These are phyloP conservation scores for Stylonectria norvegica DNA, from an alignment of 2,329 filamentous ascomycete genomes.

Conservation along the genomic window DNA sequence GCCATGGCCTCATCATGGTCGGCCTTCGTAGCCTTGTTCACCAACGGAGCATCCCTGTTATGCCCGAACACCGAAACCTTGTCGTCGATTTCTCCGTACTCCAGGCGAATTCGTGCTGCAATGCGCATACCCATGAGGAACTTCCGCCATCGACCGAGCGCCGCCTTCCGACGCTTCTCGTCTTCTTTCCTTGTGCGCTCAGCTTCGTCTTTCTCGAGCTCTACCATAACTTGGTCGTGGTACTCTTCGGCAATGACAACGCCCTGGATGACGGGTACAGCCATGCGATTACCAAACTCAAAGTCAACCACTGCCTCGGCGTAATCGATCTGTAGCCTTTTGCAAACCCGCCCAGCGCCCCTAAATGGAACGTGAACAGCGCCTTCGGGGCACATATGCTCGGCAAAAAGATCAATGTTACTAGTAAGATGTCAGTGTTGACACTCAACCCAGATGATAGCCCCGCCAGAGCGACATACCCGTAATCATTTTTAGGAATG, in stretches of 20 bases:
- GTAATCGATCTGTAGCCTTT: slow-evolving; percentile 78
- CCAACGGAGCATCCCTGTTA: slow-evolving; percentile 26
- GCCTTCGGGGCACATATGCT: slow-evolving; percentile 84
- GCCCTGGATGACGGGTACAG: slow-evolving; percentile 85
- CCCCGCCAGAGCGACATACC: slow-evolving; percentile 36
- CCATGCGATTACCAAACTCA: slow-evolving; percentile 92
- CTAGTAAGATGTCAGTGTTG: slow-evolving; percentile 28
- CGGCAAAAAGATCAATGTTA: slow-evolving; percentile 93
- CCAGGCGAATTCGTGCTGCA: slow-evolving; percentile 68
- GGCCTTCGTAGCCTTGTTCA: slow-evolving; percentile 20
- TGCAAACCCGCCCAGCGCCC: slow-evolving; percentile 76
- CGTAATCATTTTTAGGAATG: slow-evolving; percentile 92
- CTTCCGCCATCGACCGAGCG: slow-evolving; percentile 77
- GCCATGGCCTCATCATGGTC: slow-evolving; percentile 52
- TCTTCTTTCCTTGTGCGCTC: slow-evolving; percentile 77
- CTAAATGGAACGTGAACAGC: slow-evolving; percentile 80
- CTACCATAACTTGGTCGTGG: slow-evolving; percentile 68
- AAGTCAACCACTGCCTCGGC: slow-evolving; percentile 95
- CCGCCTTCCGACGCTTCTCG: slow-evolving; percentile 72
- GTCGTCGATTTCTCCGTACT: slow-evolving; percentile 66
- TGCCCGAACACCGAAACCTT: slow-evolving; percentile 54
- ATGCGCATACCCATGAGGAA: slow-evolving; percentile 84
- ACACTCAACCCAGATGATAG: background rate
- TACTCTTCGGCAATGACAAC: slow-evolving; percentile 85
- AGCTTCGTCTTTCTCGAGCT: slow-evolving; percentile 73